Evolutionary conservation across 108 stramenopile genomes (phyloP).

Genomic region (Aurantiochytrium sp.): DNA sequence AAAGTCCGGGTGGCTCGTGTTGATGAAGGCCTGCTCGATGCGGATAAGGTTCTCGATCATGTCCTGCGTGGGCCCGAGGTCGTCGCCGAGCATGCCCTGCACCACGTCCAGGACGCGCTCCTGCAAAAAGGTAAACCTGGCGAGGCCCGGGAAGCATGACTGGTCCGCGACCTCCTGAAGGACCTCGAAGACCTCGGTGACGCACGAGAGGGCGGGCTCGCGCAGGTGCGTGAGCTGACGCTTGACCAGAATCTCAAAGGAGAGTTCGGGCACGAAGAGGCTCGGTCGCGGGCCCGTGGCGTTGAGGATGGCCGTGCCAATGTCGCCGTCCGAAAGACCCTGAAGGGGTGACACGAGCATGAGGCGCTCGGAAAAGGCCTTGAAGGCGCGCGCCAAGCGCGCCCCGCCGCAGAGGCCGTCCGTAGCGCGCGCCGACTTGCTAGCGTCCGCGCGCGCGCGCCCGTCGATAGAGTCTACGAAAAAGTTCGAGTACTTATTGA

Average conservation of each 20-base stretch:
- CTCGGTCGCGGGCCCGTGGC: slow-evolving; percentile 87
- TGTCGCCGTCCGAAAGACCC: slow-evolving; percentile 59
- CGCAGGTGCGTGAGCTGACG: slow-evolving; percentile 85
- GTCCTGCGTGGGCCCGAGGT: slow-evolving; percentile 76
- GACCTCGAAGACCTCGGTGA: slow-evolving; percentile 90
- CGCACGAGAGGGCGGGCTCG: slow-evolving; percentile 86
- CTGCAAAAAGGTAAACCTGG: slow-evolving; percentile 77
- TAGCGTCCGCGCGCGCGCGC: slow-evolving; percentile 57
- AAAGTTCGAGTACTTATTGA: slow-evolving; percentile 83
- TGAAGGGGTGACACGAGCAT: background rate
- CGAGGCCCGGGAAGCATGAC: slow-evolving; percentile 77
- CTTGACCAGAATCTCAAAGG: slow-evolving; percentile 87
- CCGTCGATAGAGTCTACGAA: slow-evolving; percentile 83
- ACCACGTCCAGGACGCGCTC: slow-evolving; percentile 86
- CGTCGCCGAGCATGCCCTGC: slow-evolving; percentile 61
- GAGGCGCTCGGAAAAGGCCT: slow-evolving; percentile 79
- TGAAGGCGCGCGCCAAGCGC: slow-evolving; percentile 54
- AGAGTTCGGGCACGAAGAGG: slow-evolving; percentile 91
- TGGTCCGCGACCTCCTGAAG: slow-evolving; percentile 82
- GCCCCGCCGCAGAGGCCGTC: slow-evolving; percentile 36
- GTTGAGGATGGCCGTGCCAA: slow-evolving; percentile 90
- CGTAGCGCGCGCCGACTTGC: slow-evolving; percentile 30
- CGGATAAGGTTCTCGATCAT: slow-evolving; percentile 90
- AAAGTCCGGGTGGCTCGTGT: slow-evolving; percentile 97
- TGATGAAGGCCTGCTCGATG: slow-evolving; percentile 92